phyloP scores from a whole-genome alignment of 306 rosid species.

The Gleditsia sinensis region DNA sequence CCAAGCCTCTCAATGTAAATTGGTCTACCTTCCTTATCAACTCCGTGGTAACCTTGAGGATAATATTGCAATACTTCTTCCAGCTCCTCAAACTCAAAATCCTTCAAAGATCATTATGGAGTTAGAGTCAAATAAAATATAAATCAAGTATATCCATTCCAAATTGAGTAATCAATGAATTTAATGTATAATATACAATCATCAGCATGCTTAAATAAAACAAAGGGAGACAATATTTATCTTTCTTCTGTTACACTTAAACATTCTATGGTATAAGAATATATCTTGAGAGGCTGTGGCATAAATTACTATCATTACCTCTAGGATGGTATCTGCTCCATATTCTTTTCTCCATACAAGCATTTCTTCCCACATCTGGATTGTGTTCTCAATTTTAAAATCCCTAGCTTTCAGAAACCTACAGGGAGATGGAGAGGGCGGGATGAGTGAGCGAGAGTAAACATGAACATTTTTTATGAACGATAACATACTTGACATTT shows the following conservation, averaged over 20 bases:
- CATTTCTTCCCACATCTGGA: conserved; percentile 94
- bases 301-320: conserved; percentile 58
- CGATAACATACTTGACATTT: neutral
- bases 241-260: conserved; percentile 5
- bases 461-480: neutral
- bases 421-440: conserved; percentile 1
- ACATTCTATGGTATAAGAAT: neutral
- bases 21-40: conserved; percentile 97
- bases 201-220: neutral
- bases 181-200: conserved; percentile 13
- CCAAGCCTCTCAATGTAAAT: conserved; percentile 96
- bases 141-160: neutral
- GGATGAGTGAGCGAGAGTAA: neutral
- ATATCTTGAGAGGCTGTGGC: neutral
- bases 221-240: neutral
- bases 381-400: conserved; percentile 71
- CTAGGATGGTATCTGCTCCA: conserved; percentile 79
- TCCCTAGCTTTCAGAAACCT: conserved; percentile 93
- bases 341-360: conserved; percentile 84
- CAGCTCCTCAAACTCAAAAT: conserved; percentile 86
- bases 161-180: neutral
- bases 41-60: conserved; percentile 98
- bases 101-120: conserved; percentile 50
- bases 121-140: conserved; percentile 36
- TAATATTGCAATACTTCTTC: conserved; percentile 93